A percentile compares a stretch with the other conserved stretches of the same genome.
phyloP scores from a whole-genome alignment of 257 asterid species.

The Marsdenia floribunda region DNA sequence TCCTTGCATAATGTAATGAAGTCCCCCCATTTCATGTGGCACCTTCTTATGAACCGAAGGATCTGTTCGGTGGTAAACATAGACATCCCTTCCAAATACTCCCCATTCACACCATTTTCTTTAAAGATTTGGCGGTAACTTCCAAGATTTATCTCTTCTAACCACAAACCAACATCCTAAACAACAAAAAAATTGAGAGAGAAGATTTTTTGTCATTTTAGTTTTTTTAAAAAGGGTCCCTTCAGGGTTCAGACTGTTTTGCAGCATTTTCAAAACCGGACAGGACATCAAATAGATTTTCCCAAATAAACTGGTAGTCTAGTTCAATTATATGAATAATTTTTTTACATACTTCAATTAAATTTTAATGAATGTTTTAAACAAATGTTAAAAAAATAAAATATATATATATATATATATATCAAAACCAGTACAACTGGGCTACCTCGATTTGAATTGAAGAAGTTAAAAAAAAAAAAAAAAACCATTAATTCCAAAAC shows the following conservation, averaged over 20 bases:
- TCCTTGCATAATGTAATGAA: conserved; percentile 99
- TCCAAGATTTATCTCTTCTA: conserved; percentile 95
- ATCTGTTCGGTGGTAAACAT: conserved; percentile 98
- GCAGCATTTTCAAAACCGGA: background rate
- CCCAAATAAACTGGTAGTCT: too few species aligned
- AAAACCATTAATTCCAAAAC: background rate
- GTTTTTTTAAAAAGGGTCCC: background rate
- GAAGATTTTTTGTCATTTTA: background rate
- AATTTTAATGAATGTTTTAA: too few species aligned
- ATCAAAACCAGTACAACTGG: too few species aligned
- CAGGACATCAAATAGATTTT: too few species aligned
- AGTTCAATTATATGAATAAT: too few species aligned
- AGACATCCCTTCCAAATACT: conserved; percentile 96
- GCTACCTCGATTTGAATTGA: too few species aligned
- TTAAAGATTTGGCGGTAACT: conserved; percentile 76
- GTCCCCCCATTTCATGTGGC: conserved; percentile 99
- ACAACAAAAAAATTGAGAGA: conserved; percentile 15
- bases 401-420: too few species aligned
- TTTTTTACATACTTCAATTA: too few species aligned
- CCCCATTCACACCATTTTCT: conserved; percentile 95
- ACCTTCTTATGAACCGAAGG: conserved; percentile 94
- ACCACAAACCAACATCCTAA: conserved; percentile 98
- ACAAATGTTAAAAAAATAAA: too few species aligned
- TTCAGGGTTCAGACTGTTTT: background rate
- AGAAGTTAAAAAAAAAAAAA: too few species aligned